Evolutionary conservation across 2,329 filamentous ascomycete genomes (phyloP).

Genomic region (Talaromyces funiculosus): DNA sequence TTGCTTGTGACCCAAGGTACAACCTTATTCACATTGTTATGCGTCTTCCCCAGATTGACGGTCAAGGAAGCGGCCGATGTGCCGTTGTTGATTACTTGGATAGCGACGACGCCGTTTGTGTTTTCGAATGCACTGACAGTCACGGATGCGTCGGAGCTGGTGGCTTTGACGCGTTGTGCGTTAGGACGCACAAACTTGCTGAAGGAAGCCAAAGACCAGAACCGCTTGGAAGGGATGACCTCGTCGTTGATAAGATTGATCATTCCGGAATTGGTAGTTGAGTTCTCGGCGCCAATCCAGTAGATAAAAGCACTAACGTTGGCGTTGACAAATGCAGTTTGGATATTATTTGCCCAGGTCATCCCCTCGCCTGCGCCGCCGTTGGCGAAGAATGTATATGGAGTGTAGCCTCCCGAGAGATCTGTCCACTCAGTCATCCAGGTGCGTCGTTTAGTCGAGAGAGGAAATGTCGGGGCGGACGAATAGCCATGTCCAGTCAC

Average conservation of each 20-base stretch:
- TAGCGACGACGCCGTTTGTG: slow-evolving; percentile 27
- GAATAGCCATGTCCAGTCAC: slow-evolving; percentile 42
- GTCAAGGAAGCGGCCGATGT: slow-evolving; percentile 18
- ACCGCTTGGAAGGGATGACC: slow-evolving; percentile 30
- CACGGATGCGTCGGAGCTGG: slow-evolving; percentile 21
- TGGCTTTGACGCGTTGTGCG: slow-evolving; percentile 31
- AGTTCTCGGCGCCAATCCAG: slow-evolving; percentile 47
- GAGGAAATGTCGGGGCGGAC: slow-evolving; percentile 34
- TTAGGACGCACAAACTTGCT: slow-evolving; percentile 35
- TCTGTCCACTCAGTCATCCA: slow-evolving; percentile 52
- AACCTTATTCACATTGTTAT: slow-evolving; percentile 20
- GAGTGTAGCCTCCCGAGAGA: slow-evolving; percentile 40
- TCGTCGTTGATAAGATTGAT: slow-evolving; percentile 31
- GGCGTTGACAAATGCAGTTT: slow-evolving; percentile 44
- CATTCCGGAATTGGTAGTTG: slow-evolving; percentile 33
- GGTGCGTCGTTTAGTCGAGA: slow-evolving; percentile 40
- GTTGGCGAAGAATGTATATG: slow-evolving; percentile 43
- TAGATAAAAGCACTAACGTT: slow-evolving; percentile 51
- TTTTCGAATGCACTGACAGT: slow-evolving; percentile 27
- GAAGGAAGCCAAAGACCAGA: slow-evolving; percentile 41
- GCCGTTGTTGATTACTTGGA: slow-evolving; percentile 25
- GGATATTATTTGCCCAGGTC: slow-evolving; percentile 53
- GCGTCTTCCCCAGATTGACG: slow-evolving; percentile 25
- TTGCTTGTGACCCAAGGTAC: slow-evolving; percentile 38
- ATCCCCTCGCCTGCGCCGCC: slow-evolving; percentile 49